Evolutionary conservation across 352 stramenopile genomes (phyloP).

Genomic region (Globisporangium ultimum): DNA sequence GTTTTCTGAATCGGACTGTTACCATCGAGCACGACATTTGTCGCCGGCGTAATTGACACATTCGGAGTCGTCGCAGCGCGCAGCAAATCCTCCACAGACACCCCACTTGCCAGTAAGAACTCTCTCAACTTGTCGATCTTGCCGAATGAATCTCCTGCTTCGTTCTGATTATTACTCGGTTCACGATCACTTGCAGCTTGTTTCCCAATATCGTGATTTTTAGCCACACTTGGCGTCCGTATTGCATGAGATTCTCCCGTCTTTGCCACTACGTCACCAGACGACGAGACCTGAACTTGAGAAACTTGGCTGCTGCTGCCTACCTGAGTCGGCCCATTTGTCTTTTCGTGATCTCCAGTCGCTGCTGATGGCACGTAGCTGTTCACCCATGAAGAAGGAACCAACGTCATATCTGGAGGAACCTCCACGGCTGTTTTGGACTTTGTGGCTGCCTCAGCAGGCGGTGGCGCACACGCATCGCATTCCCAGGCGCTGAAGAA

Average conservation of each 20-base stretch:
- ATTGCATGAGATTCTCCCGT: too few relatives aligned
- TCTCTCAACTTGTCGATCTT: constrained; percentile 60
- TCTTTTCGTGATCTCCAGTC: neutral
- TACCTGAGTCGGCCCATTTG: neutral
- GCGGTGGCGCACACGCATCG: constrained; percentile 34
- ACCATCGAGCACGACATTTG: neutral
- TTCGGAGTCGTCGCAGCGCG: constrained; percentile 53
- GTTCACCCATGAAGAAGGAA: constrained; percentile 36
- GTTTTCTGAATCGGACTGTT: neutral
- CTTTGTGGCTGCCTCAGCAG: neutral
- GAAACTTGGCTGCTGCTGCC: neutral
- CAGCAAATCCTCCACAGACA: constrained; percentile 74
- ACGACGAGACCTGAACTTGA: too few relatives aligned
- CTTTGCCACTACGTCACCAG: too few relatives aligned
- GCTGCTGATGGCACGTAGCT: constrained; percentile 3
- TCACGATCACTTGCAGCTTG: neutral
- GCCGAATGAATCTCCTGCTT: constrained; percentile 8
- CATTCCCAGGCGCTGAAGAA: constrained; percentile 81
- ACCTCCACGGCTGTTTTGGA: constrained; percentile 14
- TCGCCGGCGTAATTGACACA: constrained; percentile 22
- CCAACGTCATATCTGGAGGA: constrained; percentile 43
- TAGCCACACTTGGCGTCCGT: too few relatives aligned
- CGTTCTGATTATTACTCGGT: constrained; percentile 3
- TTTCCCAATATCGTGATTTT: neutral
- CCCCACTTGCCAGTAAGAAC: constrained; percentile 51